phyloP scores from a whole-genome alignment of 169 alveolate species.

The Babesia ovis region DNA sequence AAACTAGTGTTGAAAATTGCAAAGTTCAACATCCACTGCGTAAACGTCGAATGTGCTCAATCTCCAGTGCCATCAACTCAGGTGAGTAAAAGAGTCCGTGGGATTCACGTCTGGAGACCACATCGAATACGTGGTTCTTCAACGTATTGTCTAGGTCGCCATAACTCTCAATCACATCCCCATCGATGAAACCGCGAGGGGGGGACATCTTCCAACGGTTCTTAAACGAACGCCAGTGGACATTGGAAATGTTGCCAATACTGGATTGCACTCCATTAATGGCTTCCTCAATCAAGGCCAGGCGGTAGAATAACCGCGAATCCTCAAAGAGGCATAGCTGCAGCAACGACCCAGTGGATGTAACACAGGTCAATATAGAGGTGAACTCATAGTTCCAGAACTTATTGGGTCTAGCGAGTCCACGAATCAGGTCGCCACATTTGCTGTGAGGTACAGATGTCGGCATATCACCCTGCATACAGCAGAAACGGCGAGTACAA shows the following conservation, averaged over 20 bases:
- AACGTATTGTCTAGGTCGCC: conserved; percentile 16
- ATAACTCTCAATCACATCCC: conserved; percentile 58
- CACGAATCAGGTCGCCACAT: conserved; percentile 2
- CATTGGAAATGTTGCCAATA: conserved; percentile 35
- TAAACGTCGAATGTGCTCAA: conserved; percentile 40
- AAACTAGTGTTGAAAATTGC: neutral
- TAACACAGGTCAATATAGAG: conserved; percentile 36
- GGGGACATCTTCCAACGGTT: conserved; percentile 32
- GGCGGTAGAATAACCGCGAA: conserved; percentile 37
- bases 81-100: conserved; percentile 33
- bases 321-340: conserved; percentile 56
- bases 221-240: conserved; percentile 48
- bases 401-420: conserved; percentile 15
- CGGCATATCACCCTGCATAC: neutral
- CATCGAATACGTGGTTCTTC: conserved; percentile 19
- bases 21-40: conserved; percentile 4
- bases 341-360: conserved; percentile 47
- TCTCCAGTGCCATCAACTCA: conserved; percentile 37
- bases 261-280: conserved; percentile 28
- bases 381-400: conserved; percentile 37
- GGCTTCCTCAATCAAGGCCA: conserved; percentile 51
- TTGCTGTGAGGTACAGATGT: neutral
- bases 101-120: neutral
- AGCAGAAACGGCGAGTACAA: conserved; percentile 21
- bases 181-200: conserved; percentile 59